Evolutionary conservation across 2,329 filamentous ascomycete species (phyloP), one percentile per base, ranked within the genome.

Genomic region (Cercospora janseana): DNA sequence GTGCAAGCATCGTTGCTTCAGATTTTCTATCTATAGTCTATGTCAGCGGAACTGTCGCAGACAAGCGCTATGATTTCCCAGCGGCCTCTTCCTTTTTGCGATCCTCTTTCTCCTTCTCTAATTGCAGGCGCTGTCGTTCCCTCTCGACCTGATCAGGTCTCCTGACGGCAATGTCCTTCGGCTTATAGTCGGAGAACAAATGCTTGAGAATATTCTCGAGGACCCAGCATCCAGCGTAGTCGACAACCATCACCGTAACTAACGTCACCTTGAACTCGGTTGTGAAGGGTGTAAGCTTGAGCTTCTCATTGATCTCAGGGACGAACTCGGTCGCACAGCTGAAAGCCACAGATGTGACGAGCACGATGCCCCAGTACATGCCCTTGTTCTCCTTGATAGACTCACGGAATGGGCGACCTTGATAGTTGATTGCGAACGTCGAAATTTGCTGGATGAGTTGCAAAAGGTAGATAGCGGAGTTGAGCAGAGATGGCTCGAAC

Each of bases 401-500:
- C 73, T 98, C 93, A 53, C 93, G 88, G 86, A 98, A 98, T 9
- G 93, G 93, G 7, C 93, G 87, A 52, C 93, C 93, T 72, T 98
- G 93, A 76, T 98, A 98, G 77, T 98, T 98, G 77, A 98, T 95
- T 54, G 93, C 91, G 65, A 98, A 98, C 3, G 93, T 98, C 18
- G 91, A 96, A 66, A 98, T 95, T 71, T 98, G 93, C 72, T 98
- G 93, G 70, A 98, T 97, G 44, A 98, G 83, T 66, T 97, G 93
- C 31, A 98, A 82, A 20, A 98, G 87, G 71, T 97, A 98, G 61
- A 98, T 88, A 49, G 93, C 93, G 40, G 87, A 93, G 78, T 98
- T 98, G 68, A 98, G 85, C 6, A 98, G 81, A 4, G 90, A 95
- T 1, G 93, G 93, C 59, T 85, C 75, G 66, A 98, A 98, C 60